Conservation (phyloP, 1,284 basidiomycete genomes). For the Caloboletus firmus region DNA sequence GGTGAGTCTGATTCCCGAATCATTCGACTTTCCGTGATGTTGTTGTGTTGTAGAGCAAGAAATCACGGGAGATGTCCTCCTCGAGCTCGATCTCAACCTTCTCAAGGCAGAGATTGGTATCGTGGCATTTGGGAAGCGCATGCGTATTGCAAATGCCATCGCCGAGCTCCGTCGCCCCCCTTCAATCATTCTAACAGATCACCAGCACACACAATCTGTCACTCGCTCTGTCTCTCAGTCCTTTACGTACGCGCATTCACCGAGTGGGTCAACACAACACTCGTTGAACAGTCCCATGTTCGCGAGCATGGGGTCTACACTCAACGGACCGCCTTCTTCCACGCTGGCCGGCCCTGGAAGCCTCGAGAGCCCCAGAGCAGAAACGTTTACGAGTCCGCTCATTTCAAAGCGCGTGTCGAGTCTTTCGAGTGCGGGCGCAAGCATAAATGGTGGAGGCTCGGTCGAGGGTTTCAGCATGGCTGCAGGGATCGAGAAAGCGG, state of each 20-base stretch:
- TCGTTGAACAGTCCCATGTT: conserved; percentile 38
- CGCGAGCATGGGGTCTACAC: conserved; percentile 26
- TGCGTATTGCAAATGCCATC: conserved; percentile 94
- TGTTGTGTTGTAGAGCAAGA: conserved; percentile 76
- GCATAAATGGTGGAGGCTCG: conserved; percentile 28
- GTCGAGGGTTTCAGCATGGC: conserved; percentile 15
- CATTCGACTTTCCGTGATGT: background rate
- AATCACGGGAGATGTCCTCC: conserved; percentile 94
- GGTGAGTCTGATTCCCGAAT: conserved; percentile 48
- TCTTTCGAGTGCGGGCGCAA: conserved; percentile 31
- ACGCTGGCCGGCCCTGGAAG: conserved; percentile 33
- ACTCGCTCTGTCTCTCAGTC: conserved; percentile 44
- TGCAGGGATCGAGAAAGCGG: conserved; percentile 19
- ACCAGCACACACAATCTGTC: conserved; percentile 42
- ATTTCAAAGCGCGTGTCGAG: conserved; percentile 31
- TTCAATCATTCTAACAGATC: conserved; percentile 49
- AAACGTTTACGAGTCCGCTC: conserved; percentile 24
- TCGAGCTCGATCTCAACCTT: conserved; percentile 90
- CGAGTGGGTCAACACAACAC: conserved; percentile 40
- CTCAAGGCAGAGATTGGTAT: conserved; percentile 97
- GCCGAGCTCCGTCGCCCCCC: conserved; percentile 78
- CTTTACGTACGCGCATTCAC: conserved; percentile 33
- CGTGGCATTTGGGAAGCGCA: conserved; percentile 89
- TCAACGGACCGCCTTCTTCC: conserved; percentile 24
- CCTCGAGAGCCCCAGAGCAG: conserved; percentile 42